Evolutionary conservation across 768 basidiomycete species (phyloP), one percentile per base, ranked within the genome.

Genomic region (Butyriboletus loyo): DNA sequence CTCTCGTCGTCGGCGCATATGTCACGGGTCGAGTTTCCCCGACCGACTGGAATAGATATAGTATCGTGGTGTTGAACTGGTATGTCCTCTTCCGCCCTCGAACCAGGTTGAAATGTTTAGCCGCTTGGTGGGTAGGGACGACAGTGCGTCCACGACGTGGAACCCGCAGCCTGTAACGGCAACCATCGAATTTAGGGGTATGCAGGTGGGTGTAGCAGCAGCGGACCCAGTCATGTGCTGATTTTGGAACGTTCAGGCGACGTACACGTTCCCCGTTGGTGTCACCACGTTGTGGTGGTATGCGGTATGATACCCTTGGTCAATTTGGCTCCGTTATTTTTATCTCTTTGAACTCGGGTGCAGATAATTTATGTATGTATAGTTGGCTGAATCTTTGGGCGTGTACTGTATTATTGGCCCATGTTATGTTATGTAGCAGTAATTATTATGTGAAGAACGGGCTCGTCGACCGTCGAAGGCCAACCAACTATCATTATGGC

Each of bases 241-340:
- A 58, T 35, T 27, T 11, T 3, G 21, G 43, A 28, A 32, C 5
- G 9, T 14, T 31, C 46, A 80, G 82, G 88, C 86, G 4, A 79
- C 73, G 1, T 86, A 87, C 65, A 87, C 85, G 3, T 91, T 91
- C 73, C 87, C 87, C 2, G 86, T 89, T 14, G 88, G 88, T 25
- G 82, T 89, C 25, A 79, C 78, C 43, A 80, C 79, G 41, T 63
- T 80, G 41, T 77, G 75, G 77, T 80, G 78, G 79, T 80, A 77
- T 57, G 75, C 68, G 22, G 1, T 15, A 52, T 40, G 11, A 46
- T 49, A 30, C 47, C 41, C 31, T 34, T 34, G 36, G 1, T 31
- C 3, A 10, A 19, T n/a, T 8, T 5, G 4, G 14, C 27, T 21
- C 13, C 27, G 10, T 30, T 32, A 36, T 46, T 31, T 31, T 44